phyloP scores from a whole-genome alignment of 192 early-diverging fungal genomes.

The Irineochytrium annulatum region DNA sequence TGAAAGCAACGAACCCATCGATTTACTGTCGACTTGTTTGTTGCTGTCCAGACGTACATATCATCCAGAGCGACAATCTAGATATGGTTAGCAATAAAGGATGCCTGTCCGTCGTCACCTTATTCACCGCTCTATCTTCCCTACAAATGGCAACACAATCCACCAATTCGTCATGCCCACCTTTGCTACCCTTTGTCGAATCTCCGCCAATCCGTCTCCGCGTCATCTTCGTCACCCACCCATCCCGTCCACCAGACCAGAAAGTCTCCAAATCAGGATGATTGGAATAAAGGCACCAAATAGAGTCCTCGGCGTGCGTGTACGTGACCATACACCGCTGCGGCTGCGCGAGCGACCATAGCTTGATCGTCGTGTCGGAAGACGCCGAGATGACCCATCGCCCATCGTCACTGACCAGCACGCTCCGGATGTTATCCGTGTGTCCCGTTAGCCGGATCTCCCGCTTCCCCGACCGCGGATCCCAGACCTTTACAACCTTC shows the following conservation, averaged over 20 bases:
- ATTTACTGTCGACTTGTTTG: conserved; percentile 74
- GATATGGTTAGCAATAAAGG: conserved; percentile 9
- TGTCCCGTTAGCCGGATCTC: conserved; percentile 83
- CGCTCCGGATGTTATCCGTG: conserved; percentile 89
- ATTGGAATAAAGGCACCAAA: conserved; percentile 85
- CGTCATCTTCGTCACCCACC: conserved; percentile 78
- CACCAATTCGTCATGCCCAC: conserved; percentile 42
- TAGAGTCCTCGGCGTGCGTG: conserved; percentile 79
- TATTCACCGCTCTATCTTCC: conserved; percentile 77
- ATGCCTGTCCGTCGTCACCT: conserved; percentile 29
- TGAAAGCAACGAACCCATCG: conserved; percentile 65
- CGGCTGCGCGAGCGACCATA: conserved; percentile 84
- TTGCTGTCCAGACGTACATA: conserved; percentile 88
- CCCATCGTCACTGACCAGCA: conserved; percentile 84
- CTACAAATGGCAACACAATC: conserved; percentile 86
- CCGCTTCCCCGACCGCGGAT: conserved; percentile 68
- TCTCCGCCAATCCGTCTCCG: conserved; percentile 26
- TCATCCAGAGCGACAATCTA: conserved; percentile 80
- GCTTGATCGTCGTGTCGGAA: conserved; percentile 91
- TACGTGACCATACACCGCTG: conserved; percentile 87
- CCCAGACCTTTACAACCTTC: conserved; percentile 87
- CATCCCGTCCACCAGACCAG: conserved; percentile 90
- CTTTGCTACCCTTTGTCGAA: conserved; percentile 4
- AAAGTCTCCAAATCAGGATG: conserved; percentile 85
- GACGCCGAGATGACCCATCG: conserved; percentile 86